A percentile compares a stretch with the other conserved stretches of the same genome.
phyloP scores from a whole-genome alignment of 176 grass and related monocot genomes.

The Avena sativa region DNA sequence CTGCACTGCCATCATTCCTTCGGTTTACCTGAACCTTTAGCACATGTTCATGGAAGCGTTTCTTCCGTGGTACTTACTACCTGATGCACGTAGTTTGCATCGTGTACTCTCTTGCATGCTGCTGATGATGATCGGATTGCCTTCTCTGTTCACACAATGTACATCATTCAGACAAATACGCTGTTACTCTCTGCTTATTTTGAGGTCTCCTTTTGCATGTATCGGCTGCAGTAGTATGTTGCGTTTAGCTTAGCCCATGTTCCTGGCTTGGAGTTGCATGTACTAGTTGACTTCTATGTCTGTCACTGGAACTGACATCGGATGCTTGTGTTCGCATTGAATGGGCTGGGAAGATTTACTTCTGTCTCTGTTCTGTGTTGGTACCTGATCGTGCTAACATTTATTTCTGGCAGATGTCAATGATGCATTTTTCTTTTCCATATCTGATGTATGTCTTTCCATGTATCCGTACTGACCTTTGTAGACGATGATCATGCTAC shows the following conservation, averaged over 20 bases:
- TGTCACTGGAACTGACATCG: constrained; percentile 19
- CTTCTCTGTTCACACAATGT: constrained; percentile 31
- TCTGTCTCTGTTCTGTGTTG: constrained; percentile 45
- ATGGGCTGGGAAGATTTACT: background rate
- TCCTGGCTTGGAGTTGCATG: constrained; percentile 48
- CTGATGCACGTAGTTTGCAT: constrained; percentile 41
- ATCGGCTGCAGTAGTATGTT: background rate
- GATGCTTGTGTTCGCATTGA: constrained; percentile 35
- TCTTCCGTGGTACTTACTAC: constrained; percentile 34
- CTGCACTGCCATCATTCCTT: constrained; percentile 27
- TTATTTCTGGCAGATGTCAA: constrained; percentile 20
- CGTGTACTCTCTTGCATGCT: constrained; percentile 40
- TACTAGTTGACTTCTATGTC: constrained; percentile 19
- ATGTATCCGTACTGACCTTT: constrained; percentile 29
- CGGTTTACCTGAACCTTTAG: constrained; percentile 23
- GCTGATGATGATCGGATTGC: constrained; percentile 26
- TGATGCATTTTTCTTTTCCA: constrained; percentile 11
- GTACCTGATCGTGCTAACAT: constrained; percentile 9
- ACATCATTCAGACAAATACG: constrained; percentile 11
- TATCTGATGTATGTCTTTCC: constrained; percentile 31
- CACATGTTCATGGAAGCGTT: constrained; percentile 28
- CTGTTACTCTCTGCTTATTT: constrained; percentile 49
- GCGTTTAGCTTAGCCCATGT: constrained; percentile 4
- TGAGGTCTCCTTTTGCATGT: constrained; percentile 29
- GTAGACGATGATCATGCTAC: background rate